These are phyloP conservation scores for Talinum fruticosum DNA, from an alignment of 148 eudicot species.

Conservation along the genomic window DNA sequence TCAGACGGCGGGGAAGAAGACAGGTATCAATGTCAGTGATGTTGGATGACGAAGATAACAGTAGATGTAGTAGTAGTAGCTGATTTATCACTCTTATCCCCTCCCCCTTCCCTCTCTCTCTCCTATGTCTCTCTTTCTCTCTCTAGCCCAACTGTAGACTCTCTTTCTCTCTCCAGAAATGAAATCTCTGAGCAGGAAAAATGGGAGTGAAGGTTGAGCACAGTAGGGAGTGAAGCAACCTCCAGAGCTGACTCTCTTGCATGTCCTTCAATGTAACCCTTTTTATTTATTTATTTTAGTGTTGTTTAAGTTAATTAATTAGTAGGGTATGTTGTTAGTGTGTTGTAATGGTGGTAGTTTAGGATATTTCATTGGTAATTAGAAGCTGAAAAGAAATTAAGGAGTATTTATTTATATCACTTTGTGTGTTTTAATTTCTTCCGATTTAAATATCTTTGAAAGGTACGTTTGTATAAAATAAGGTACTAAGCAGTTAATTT, in stretches of 20 bases:
- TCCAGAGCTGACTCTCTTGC: too few relatives aligned
- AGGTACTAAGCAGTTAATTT: too few relatives aligned
- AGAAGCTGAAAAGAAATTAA: neutral
- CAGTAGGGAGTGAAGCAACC: neutral
- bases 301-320: neutral
- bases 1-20: neutral
- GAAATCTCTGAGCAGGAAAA: neutral
- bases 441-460: too few relatives aligned
- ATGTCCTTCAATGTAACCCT: too few relatives aligned
- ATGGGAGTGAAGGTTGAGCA: neutral
- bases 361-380: neutral
- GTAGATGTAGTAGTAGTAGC: neutral
- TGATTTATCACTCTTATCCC: neutral
- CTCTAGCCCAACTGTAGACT: neutral
- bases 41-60: neutral
- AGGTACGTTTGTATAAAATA: too few relatives aligned
- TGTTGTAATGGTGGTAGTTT: slow-evolving; percentile 5
- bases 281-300: neutral
- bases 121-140: neutral
- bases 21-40: neutral
- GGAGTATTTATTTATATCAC: neutral
- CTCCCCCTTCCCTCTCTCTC: neutral
- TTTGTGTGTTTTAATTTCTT: neutral
- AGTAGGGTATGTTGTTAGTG: neutral
- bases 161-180: neutral